Evolutionary conservation across 2,329 filamentous ascomycete species (phyloP), one percentile per base, ranked within the genome.

Genomic region (Chaetothyriales sp.): DNA sequence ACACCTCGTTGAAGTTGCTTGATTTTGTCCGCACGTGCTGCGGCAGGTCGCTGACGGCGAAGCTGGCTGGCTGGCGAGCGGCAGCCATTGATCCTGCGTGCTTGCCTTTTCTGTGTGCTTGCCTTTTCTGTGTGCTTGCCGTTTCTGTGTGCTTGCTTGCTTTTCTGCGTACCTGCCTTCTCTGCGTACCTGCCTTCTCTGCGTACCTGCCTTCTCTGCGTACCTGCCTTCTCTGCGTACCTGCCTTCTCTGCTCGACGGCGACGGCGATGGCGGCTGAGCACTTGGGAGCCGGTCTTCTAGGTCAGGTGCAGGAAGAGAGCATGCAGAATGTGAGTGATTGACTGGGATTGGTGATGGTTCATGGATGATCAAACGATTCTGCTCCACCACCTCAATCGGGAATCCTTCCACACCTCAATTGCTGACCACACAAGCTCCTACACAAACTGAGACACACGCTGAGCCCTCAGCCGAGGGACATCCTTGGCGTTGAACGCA

Each of bases 241-340:
- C n/a, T n/a, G n/a, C n/a, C n/a, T 18, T n/a, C 15, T 40, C 20
- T 13, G 18, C 13, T 7, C 47, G n/a, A 4, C 15, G 50, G n/a
- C 33, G 47, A 48, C 18, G 19, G 15, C 18, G 20, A 68, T 69
- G 64, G 49, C 52, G 51, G 69, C 69, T 58, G 69, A 68, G 63
- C 70, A 64, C 58, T 67, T 79, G 56, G 79, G 79, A 45, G 72
- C 70, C 62, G 73, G 67, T 60, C 66, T 81, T 63, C 66, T 82
- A 52, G 66, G 62, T 46, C 73, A 76, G 58, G 69, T 77, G 50
- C 67, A 72, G 54, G 70, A 74, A 58, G 68, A 73, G 58, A 64
- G 66, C 49, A 63, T 78, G 51, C 69, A 74, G 56, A 70, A 78
- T 69, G 77, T 79, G 60, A 58, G 65, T 65, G 47, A 44, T 40